Base-by-base conservation (phyloP, 2,329 filamentous ascomycete genomes). In the Paecilomyces variotii region DNA sequence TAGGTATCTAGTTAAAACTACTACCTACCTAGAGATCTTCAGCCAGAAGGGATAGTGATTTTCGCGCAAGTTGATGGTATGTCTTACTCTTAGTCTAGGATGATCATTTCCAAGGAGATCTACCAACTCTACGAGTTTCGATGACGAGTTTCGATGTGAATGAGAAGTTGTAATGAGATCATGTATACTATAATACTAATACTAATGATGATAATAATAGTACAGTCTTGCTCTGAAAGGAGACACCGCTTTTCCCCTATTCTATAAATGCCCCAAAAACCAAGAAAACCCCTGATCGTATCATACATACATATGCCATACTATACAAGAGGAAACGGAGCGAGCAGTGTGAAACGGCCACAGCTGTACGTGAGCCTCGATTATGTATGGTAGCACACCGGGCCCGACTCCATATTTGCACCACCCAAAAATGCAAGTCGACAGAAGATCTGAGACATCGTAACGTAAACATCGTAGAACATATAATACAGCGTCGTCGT, bases 401-500 rank as follows among this genome's bases (percentile, higher is more conserved):
- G 30, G 27, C 50, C 50, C 50, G 24, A 26, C 50, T 28, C 25
- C 24, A 19, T 24, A 6, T 24, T 26, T 52, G 50, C 27, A 60
- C 59, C 57, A 49, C 57, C 60, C 63, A 61, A 62, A 62, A 60
- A 59, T 54, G 34, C 54, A 53, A 34, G 51, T 12, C 19, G 59
- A 27, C 19, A 57, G 55, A 55, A 35, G 57, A 58, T 53, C 56
- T 55, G 60, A 56, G 56, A 62, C 57, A 57, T 60, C 50, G 55
- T 34, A 57, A 59, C 62, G 59, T 64, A 60, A 58, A 58, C 53
- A 58, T 63, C 61, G 52, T 60, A 61, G 56, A 60, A n/a, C 34
- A 60, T 64, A 64, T 64, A 56, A 58, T 65, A 65, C 62, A 65
- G 57, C 60, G 55, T 60, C 19, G 50, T 52, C 50, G 27, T 28